Conservation (phyloP, 2,329 filamentous ascomycete genomes). For the Aspergillus quadrilineatus region DNA sequence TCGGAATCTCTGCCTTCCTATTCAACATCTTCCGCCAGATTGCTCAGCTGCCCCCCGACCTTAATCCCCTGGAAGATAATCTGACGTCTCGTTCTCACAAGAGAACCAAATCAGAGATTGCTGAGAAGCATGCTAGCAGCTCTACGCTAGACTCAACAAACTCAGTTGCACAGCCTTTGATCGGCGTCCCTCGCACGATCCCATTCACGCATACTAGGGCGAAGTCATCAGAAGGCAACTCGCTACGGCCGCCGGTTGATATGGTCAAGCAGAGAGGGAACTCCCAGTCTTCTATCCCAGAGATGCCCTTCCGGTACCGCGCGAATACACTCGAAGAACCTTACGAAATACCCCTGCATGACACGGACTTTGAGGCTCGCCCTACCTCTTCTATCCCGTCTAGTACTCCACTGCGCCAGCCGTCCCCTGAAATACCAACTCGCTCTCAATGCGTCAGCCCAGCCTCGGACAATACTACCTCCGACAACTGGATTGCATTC, state of each 20-base stretch:
- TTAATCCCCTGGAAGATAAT: constrained; percentile 89
- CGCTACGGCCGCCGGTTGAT: constrained; percentile 54
- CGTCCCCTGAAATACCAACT: constrained; percentile 29
- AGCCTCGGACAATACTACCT: constrained; percentile 29
- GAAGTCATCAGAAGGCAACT: constrained; percentile 59
- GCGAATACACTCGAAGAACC: constrained; percentile 30
- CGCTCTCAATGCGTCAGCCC: constrained; percentile 37
- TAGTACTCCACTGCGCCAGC: constrained; percentile 30
- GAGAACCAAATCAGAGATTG: constrained; percentile 64
- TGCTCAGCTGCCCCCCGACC: constrained; percentile 77
- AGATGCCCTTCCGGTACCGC: constrained; percentile 30
- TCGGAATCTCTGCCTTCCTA: constrained; percentile 72
- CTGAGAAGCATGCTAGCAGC: constrained; percentile 62
- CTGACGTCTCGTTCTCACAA: constrained; percentile 74
- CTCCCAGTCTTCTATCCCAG: constrained; percentile 44
- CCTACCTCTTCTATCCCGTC: constrained; percentile 33
- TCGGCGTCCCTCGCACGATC: constrained; percentile 53
- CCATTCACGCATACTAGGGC: constrained; percentile 79
- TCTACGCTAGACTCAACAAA: constrained; percentile 47
- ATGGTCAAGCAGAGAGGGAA: constrained; percentile 49
- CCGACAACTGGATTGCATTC: constrained; percentile 45
- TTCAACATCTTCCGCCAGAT: constrained; percentile 80
- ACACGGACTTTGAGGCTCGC: constrained; percentile 29
- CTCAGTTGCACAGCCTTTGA: constrained; percentile 43
- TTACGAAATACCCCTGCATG: constrained; percentile 27